Base-by-base conservation (phyloP, 208 protist species). In the Wallacemonas sp. region DNA sequence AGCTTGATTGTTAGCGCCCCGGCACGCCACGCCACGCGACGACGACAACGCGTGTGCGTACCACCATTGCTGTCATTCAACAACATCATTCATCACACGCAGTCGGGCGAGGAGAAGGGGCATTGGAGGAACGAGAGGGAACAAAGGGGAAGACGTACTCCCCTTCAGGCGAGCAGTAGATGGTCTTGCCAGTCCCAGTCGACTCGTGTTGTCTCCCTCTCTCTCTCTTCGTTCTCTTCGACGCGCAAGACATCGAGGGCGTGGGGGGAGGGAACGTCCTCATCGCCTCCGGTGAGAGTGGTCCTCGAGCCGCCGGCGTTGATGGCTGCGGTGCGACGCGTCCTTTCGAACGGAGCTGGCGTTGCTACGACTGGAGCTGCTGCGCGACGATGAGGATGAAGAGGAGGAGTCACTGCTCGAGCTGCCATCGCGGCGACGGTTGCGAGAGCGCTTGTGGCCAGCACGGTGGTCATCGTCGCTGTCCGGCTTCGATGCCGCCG, bases 311-410 rank as follows among this genome's bases (percentile, higher is more conserved):
- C 44, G 71, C 0, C 52, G 63, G 29, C 64, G 32, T 13, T 66
- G 70, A 34, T 69, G 30, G 9, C 62, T 64, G 34, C 13, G 34
- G 9, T 37, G n/a, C 10, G 57, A 66, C 15, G 72, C 76, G 17
- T 73, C 67, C 37, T 68, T 36, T 0, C 70, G 71, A 48, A 82
- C 71, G 6, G 76, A 82, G 61, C 76, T 82, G n/a, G 66, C 76
- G 41, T 82, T 78, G 64, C 71, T 78, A 2, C 58, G 6, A 19
- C 26, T 33, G 12, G 50, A 57, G 6, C 4, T 19, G 13, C 21
- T 32, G 15, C 29, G n/a, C n/a, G 3, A 41, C 32, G 50, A 57
- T 37, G 55, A 62, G 12, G 8, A 26, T 12, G 48, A 55, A 30
- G 48, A 55, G 26, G 27, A 30, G 30, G 13, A 15, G 24, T 2